phyloP scores from a whole-genome alignment of 306 rosid species.

The Rosa rugosa region DNA sequence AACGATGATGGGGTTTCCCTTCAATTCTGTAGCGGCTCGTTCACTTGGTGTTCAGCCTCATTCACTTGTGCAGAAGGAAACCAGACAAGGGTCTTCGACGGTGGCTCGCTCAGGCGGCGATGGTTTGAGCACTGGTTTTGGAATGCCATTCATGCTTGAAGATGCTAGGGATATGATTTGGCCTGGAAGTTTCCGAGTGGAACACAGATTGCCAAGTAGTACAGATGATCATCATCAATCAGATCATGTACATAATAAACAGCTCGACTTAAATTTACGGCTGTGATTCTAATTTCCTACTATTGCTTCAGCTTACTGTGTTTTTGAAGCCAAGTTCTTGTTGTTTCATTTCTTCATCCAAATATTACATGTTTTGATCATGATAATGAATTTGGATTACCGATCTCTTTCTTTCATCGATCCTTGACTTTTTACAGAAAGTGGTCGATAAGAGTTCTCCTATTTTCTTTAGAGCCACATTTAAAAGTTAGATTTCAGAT shows the following conservation, averaged over 20 bases:
- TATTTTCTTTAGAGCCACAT: not conserved
- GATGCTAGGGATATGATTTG: constrained; percentile 44
- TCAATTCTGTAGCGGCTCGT: constrained; percentile 25
- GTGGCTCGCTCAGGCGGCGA: constrained; percentile 39
- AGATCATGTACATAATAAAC: constrained; percentile 29
- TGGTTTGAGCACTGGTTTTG: constrained; percentile 22
- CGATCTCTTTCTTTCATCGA: not conserved
- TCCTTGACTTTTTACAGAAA: not conserved
- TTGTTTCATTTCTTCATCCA: constrained; percentile 5
- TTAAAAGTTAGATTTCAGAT: not conserved
- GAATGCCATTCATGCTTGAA: constrained; percentile 46
- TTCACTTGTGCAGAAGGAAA: constrained; percentile 52
- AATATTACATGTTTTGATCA: not conserved
- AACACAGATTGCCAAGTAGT: constrained; percentile 16
- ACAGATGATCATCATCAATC: constrained; percentile 33
- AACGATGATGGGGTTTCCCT: constrained; percentile 38
- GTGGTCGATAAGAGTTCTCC: not conserved
- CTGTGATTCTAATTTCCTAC: constrained; percentile 32
- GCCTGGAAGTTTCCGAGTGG: constrained; percentile 65
- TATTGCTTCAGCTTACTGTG: not conserved
- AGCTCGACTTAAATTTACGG: constrained; percentile 63
- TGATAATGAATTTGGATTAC: not conserved
- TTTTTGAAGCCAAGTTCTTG: constrained; percentile 13
- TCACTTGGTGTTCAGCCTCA: constrained; percentile 64
- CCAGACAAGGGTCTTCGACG: constrained; percentile 35